These are phyloP conservation scores for Aspergillus steynii DNA, from an alignment of 495 filamentous ascomycete genomes.

Conservation along the genomic window DNA sequence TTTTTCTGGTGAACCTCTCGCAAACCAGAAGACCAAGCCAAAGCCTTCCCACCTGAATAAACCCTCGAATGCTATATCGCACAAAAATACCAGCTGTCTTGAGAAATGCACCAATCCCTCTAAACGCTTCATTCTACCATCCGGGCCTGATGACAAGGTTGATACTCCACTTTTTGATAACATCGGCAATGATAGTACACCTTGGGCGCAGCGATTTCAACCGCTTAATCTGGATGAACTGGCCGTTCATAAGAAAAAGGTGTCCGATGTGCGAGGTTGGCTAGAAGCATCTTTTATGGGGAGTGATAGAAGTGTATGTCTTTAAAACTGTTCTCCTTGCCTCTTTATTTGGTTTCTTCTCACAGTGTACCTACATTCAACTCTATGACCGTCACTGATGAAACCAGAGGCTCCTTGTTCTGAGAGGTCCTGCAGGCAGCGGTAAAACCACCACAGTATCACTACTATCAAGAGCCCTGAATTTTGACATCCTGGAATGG, in stretches of 20 bases:
- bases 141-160: constrained; percentile 1
- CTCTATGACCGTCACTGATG: constrained; percentile 13
- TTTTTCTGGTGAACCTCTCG: constrained; percentile 8
- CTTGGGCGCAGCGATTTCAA: constrained; percentile 85
- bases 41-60: not conserved
- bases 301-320: constrained; percentile 40
- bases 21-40: not conserved
- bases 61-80: not conserved
- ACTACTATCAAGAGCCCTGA: constrained; percentile 69
- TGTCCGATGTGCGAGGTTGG: constrained; percentile 81
- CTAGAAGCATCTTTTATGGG: constrained; percentile 70
- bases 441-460: constrained; percentile 89
- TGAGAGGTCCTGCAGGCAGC: constrained; percentile 89
- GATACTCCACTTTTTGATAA: not conserved
- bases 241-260: constrained; percentile 91
- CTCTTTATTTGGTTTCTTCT: not conserved
- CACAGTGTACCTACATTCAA: constrained; percentile 19
- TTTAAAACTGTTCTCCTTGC: not conserved
- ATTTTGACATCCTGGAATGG: constrained; percentile 83
- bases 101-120: constrained; percentile 12
- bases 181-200: constrained; percentile 34
- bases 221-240: constrained; percentile 76
- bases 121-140: constrained; percentile 31
- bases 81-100: not conserved
- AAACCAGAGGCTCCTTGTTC: constrained; percentile 67